A percentile compares a stretch with the other conserved stretches of the same genome.
These are phyloP conservation scores for Chlorella vulgaris DNA, from an alignment of 139 green algal genomes.

Conservation along the genomic window DNA sequence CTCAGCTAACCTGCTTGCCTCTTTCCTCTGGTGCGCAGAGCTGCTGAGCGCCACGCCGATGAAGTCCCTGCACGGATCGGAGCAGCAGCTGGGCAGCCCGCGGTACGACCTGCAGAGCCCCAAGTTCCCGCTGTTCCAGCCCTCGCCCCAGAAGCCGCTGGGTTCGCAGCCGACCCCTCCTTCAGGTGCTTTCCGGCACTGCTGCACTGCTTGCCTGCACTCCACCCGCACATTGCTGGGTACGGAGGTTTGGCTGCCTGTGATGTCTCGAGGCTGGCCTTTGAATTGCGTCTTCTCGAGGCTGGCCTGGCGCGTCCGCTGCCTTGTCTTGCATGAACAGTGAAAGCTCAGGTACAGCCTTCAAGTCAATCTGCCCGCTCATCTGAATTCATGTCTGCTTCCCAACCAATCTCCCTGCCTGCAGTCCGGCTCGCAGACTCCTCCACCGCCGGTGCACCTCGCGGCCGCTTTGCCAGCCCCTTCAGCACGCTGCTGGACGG, in stretches of 20 bases:
- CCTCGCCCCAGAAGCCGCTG: conserved; percentile 17
- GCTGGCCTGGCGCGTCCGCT: too few species aligned
- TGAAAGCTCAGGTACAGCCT: too few species aligned
- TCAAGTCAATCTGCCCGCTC: too few species aligned
- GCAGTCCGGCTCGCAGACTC: conserved; percentile 18
- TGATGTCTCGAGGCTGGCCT: too few species aligned
- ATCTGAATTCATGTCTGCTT: too few species aligned
- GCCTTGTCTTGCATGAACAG: too few species aligned
- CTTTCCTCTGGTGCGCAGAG: background rate
- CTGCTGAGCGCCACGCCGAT: conserved; percentile 7
- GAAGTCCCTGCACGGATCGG: background rate
- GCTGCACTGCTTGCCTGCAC: background rate
- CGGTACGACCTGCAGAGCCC: conserved; percentile 29
- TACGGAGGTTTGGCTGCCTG: too few species aligned
- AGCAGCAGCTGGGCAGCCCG: conserved; percentile 18
- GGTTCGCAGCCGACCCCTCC: background rate
- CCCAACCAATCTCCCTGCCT: too few species aligned
- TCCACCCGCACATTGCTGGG: too few species aligned
- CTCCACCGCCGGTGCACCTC: background rate
- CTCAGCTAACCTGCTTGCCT: too few species aligned
- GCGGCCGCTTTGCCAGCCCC: conserved; percentile 22
- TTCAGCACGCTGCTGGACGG: conserved; percentile 43
- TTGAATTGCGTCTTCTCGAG: too few species aligned
- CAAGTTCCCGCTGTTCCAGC: conserved; percentile 31
- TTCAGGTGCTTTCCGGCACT: background rate